A percentile compares a stretch with the other conserved stretches of the same genome.
Conservation (phyloP, 108 stramenopile genomes). For the Mediolabrus comicus region DNA sequence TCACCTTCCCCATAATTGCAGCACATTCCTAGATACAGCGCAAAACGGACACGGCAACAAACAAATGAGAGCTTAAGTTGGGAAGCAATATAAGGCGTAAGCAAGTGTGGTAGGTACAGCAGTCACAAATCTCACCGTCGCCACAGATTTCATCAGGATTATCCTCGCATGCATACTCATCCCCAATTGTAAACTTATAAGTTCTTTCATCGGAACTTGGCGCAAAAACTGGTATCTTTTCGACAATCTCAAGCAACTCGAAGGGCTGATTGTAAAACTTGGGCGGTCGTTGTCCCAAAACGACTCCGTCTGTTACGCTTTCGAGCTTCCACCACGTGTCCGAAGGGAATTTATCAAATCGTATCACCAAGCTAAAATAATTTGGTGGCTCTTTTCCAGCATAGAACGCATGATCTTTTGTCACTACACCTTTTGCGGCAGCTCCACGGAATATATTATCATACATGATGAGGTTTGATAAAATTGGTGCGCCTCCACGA, state of each 20-base stretch:
- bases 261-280: constrained; percentile 40
- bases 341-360: constrained; percentile 11
- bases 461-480: constrained; percentile 29
- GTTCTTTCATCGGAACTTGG: not conserved
- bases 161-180: constrained; percentile 27
- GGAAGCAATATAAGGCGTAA: too few species aligned
- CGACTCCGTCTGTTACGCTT: constrained; percentile 13
- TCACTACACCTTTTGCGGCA: not conserved
- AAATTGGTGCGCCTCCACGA: constrained; percentile 8
- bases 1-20: constrained; percentile 47
- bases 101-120: too few species aligned
- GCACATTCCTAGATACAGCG: too few species aligned
- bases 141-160: constrained; percentile 29
- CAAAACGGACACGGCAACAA: too few species aligned
- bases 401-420: constrained; percentile 34
- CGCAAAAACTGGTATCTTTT: constrained; percentile 32
- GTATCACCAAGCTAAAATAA: constrained; percentile 29
- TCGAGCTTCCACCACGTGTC: constrained; percentile 44
- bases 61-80: too few species aligned
- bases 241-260: constrained; percentile 29
- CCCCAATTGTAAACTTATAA: constrained; percentile 35
- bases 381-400: constrained; percentile 18
- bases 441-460: constrained; percentile 22
- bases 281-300: constrained; percentile 28
- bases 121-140: too few species aligned